Percentiles rank a stretch among this genome's conserved stretches.
These are phyloP conservation scores for Chlorophyllum brunneum DNA, from an alignment of 768 basidiomycete species.

Conservation along the genomic window DNA sequence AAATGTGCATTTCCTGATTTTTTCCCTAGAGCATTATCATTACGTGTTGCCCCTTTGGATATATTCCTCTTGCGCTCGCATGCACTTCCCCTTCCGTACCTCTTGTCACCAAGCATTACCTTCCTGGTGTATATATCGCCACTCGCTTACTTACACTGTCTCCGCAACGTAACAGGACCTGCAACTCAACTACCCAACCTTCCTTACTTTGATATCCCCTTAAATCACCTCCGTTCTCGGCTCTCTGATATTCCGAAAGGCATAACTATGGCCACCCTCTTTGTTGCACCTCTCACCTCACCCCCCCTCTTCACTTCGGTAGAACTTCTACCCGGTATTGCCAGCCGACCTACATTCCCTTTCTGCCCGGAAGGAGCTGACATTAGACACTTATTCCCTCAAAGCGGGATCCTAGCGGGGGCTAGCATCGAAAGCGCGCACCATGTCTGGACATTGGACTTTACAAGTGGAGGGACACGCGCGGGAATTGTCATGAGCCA, in stretches of 20 bases:
- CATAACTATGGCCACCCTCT: conserved; percentile 52
- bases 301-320: conserved; percentile 40
- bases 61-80: conserved; percentile 65
- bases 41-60: conserved; percentile 53
- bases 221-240: conserved; percentile 41
- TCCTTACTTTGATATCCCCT: conserved; percentile 50
- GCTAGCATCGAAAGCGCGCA: conserved; percentile 19
- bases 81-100: conserved; percentile 69
- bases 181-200: conserved; percentile 18
- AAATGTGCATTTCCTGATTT: conserved; percentile 10
- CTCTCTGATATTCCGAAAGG: conserved; percentile 43
- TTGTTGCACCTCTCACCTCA: conserved; percentile 31
- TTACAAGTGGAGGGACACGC: conserved; percentile 50
- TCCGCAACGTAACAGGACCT: conserved; percentile 29
- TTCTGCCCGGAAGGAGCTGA: conserved; percentile 41
- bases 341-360: conserved; percentile 50
- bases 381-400: conserved; percentile 51
- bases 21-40: conserved; percentile 30
- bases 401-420: conserved; percentile 23
- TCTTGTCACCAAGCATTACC: conserved; percentile 62
- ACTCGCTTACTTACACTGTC: conserved; percentile 59
- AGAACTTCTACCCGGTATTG: conserved; percentile 38
- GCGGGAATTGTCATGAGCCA: conserved; percentile 71
- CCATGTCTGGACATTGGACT: conserved; percentile 68
- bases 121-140: conserved; percentile 74